phyloP scores from a whole-genome alignment of 2,329 filamentous ascomycete species.

The Colletotrichum salicis region DNA sequence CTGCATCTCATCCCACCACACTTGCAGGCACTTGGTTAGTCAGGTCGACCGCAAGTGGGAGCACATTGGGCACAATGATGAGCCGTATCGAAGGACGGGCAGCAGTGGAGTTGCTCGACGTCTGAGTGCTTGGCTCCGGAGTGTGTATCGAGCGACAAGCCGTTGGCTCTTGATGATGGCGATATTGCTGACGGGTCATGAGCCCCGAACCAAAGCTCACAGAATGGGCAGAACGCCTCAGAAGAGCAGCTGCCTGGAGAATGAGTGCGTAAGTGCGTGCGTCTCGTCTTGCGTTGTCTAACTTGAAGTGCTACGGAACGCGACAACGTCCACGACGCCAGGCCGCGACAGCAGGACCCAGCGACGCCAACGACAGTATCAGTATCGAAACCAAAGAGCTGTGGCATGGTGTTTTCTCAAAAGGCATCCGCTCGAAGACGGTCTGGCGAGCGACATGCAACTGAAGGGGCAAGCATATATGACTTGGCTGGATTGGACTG shows the following conservation, averaged over 20 bases:
- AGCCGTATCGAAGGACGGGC: conserved; percentile 1
- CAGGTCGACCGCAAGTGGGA: conserved; percentile 17
- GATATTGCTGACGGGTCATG: neutral
- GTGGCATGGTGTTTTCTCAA: neutral
- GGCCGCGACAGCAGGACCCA: conserved; percentile 1
- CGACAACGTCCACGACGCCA: conserved; percentile 1
- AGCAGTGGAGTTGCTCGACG: neutral
- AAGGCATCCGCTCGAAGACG: neutral
- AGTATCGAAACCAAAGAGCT: neutral
- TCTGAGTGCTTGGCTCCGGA: neutral
- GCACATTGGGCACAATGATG: conserved; percentile 13
- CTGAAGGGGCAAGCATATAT: neutral
- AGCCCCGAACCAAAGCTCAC: neutral
- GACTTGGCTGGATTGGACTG: neutral
- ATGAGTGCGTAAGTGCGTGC: conserved; percentile 17
- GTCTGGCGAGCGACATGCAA: neutral
- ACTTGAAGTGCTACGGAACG: conserved; percentile 8
- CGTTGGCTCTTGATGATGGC: conserved; percentile 1
- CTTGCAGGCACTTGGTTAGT: conserved; percentile 29
- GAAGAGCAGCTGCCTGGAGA: conserved; percentile 2
- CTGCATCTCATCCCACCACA: conserved; percentile 31
- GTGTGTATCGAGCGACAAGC: neutral
- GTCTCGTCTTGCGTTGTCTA: conserved; percentile 19
- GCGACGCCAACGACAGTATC: neutral
- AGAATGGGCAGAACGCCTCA: neutral